Percentiles rank a stretch among this genome's conserved stretches.
These are phyloP conservation scores for Rhizomucor pusillus DNA, from an alignment of 371 early-diverging fungal species.

Conservation along the genomic window DNA sequence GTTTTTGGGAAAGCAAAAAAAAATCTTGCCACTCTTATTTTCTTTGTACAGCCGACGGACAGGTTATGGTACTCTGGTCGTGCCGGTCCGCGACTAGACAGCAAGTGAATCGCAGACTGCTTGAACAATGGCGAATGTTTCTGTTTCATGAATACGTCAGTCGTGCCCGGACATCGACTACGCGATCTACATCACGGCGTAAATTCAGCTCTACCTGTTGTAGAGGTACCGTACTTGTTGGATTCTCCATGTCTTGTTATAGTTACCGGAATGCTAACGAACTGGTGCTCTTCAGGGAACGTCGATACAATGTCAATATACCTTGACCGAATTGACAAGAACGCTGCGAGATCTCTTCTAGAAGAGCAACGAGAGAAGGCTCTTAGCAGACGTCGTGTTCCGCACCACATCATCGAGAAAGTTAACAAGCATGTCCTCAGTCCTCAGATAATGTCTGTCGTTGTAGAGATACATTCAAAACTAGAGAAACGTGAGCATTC, in stretches of 20 bases:
- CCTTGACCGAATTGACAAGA: neutral
- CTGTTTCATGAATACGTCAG: constrained; percentile 7
- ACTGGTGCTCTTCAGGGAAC: no score
- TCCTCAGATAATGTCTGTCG: constrained; percentile 18
- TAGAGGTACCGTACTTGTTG: constrained; percentile 9
- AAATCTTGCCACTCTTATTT: no score
- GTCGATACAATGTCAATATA: no score
- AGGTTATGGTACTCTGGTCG: constrained; percentile 34
- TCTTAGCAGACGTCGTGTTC: constrained; percentile 18
- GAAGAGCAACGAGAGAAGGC: neutral
- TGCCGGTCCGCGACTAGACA: constrained; percentile 28
- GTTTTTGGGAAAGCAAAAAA: no score
- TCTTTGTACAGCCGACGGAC: no score
- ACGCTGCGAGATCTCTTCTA: neutral
- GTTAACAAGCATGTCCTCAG: constrained; percentile 23
- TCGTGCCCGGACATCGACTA: neutral
- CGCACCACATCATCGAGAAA: constrained; percentile 19
- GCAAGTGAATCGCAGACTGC: constrained; percentile 19
- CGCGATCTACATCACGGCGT: constrained; percentile 5
- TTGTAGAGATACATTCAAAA: constrained; percentile 20
- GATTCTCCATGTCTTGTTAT: no score
- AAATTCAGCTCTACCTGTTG: constrained; percentile 11
- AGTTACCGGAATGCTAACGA: no score
- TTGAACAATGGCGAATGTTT: constrained; percentile 27
- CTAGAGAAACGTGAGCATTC: constrained; percentile 14